A percentile compares a stretch with the other conserved stretches of the same genome.
Conservation (phyloP, 2,329 filamentous ascomycete species). For the Fragosphaeria purpurea region DNA sequence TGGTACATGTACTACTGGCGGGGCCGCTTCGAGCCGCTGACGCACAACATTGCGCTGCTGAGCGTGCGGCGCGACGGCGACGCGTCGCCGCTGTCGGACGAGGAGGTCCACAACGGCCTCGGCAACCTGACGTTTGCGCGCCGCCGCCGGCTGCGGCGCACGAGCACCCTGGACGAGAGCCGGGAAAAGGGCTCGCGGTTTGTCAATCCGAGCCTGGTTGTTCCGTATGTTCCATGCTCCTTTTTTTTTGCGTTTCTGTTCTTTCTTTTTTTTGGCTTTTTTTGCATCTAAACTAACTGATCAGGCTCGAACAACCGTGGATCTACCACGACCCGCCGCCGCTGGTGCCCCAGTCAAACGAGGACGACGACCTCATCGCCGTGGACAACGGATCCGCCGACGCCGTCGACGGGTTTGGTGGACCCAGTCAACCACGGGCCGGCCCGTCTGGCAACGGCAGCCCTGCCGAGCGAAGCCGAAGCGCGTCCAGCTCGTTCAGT, state of each 20-base stretch:
- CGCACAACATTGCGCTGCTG: slow-evolving; percentile 81
- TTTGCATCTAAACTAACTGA: not conserved
- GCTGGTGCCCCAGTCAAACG: slow-evolving; percentile 9
- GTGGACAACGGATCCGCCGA: not conserved
- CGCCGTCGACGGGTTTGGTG: not conserved
- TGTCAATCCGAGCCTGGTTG: slow-evolving; percentile 64
- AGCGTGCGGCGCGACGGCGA: slow-evolving; percentile 62
- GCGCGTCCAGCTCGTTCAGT: slow-evolving; percentile 34
- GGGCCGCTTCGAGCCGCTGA: slow-evolving; percentile 75
- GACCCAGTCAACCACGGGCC: not conserved
- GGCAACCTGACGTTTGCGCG: slow-evolving; percentile 24
- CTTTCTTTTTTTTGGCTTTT: slow-evolving; percentile 22
- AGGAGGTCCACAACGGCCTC: slow-evolving; percentile 25
- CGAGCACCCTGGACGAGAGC: slow-evolving; percentile 62
- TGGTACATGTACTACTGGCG: slow-evolving; percentile 85
- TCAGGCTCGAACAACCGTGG: slow-evolving; percentile 60
- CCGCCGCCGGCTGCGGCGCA: slow-evolving; percentile 29
- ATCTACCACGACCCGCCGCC: slow-evolving; percentile 50
- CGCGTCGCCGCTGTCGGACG: slow-evolving; percentile 32
- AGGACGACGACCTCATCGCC: slow-evolving; percentile 6
- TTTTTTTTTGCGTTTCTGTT: not conserved
- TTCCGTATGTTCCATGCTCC: slow-evolving; percentile 41
- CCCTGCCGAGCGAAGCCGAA: slow-evolving; percentile 19
- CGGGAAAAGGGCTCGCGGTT: slow-evolving; percentile 61
- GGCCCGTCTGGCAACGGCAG: slow-evolving; percentile 2